Evolutionary conservation across 2,329 filamentous ascomycete genomes (phyloP), one percentile per base, ranked within the genome.

Genomic region (Xenosphaeropsis pyriputrescens): DNA sequence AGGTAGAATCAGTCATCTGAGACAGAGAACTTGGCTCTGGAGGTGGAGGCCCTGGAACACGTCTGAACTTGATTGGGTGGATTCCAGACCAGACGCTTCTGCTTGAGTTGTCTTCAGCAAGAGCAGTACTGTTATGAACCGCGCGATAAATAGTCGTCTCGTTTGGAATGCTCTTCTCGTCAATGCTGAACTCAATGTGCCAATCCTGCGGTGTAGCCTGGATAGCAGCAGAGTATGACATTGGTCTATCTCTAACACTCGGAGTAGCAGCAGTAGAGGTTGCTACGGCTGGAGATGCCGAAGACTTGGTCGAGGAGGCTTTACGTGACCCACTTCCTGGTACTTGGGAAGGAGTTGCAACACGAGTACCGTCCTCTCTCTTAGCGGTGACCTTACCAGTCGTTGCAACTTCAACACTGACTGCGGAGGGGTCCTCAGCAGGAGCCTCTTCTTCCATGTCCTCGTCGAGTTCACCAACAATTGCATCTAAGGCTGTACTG

Each of bases 111-210:
- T 93, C 85, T 15, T 81, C 72, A 9, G 68, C 55, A 35, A 70
- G 61, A 12, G 65, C 59, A 41, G 72, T 67, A 57, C 52, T 39
- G 54, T 61, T 35, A 52, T 95, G 85, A 7, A 96, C 85, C 22
- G 91, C 91, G 35, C 89, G 80, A 53, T 96, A 98, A 39, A 98
- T 89, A 0, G 91, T 98, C 1, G 85, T 95, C 50, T 96, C 88
- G 47, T 88, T 91, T 0, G 83, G 69, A 41, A 98, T 81, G 2
- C 82, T 71, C 55, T 86, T 85, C 38, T 72, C 81, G 45, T 93
- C 81, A 36, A 96, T 72, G 47, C 75, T 88, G 59, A 98, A 98
- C 52, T 96, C 85, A 43, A 98, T 86, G 51, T 98, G 89, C 91
- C 91, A 98, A 53, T 96, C 88, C 53, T 93, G 82, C 1, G 88